Percentiles rank a stretch among this genome's conserved stretches.
phyloP scores from a whole-genome alignment of 495 filamentous ascomycete species.

The Penicillium diatomitis region DNA sequence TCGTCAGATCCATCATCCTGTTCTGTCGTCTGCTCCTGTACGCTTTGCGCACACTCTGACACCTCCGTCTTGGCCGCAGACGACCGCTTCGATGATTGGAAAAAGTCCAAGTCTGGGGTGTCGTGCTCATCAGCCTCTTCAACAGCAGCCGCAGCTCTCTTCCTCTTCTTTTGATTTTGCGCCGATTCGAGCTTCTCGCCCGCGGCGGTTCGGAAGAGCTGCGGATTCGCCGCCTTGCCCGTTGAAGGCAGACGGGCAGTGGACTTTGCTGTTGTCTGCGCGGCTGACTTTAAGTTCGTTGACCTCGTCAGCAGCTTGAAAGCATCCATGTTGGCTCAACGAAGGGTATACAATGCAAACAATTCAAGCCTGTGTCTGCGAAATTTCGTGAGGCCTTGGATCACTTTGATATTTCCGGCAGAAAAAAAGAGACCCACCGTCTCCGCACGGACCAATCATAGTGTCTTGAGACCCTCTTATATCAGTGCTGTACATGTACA shows the following conservation, averaged over 20 bases:
- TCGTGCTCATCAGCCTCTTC: slow-evolving; percentile 18
- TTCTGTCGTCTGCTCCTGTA: slow-evolving; percentile 9
- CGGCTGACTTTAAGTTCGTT: slow-evolving; percentile 38
- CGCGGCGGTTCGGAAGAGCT: slow-evolving; percentile 40
- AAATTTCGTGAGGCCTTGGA: slow-evolving; percentile 5
- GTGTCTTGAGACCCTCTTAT: neutral
- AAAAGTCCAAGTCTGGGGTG: slow-evolving; percentile 28
- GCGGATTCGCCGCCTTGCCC: slow-evolving; percentile 42
- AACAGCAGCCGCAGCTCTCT: slow-evolving; percentile 17
- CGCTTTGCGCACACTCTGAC: slow-evolving; percentile 7
- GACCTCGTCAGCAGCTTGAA: slow-evolving; percentile 48
- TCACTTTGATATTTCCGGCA: slow-evolving; percentile 20
- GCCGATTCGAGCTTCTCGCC: slow-evolving; percentile 25
- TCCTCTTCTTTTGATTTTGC: slow-evolving; percentile 31
- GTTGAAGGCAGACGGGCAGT: slow-evolving; percentile 36
- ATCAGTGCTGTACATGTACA: neutral
- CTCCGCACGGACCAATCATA: slow-evolving; percentile 32
- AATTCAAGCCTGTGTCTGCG: neutral
- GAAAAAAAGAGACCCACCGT: slow-evolving; percentile 16
- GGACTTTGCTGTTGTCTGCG: slow-evolving; percentile 12
- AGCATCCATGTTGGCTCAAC: slow-evolving; percentile 36
- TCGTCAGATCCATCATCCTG: slow-evolving; percentile 19
- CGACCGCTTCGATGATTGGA: slow-evolving; percentile 22
- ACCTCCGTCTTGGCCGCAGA: slow-evolving; percentile 12
- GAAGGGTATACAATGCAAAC: slow-evolving; percentile 1